These are phyloP conservation scores for Xylaria telfairii DNA, from an alignment of 495 filamentous ascomycete genomes.

Conservation along the genomic window DNA sequence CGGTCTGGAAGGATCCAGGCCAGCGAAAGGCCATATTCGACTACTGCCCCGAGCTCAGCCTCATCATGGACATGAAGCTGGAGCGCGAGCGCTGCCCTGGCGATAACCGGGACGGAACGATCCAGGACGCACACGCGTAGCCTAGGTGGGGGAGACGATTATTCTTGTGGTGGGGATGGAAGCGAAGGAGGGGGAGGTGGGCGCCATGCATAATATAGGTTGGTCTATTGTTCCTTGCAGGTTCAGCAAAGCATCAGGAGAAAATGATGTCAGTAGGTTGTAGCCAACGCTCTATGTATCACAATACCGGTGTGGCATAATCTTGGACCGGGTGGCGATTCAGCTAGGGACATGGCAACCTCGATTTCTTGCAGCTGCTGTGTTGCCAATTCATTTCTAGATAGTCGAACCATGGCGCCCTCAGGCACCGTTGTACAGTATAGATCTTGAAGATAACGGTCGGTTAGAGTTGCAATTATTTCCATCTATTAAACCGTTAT, in stretches of 20 bases:
- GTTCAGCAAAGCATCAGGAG: neutral
- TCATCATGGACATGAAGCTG: conserved; percentile 41
- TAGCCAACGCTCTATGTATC: neutral
- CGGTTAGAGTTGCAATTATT: neutral
- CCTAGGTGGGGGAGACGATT: neutral
- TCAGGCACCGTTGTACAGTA: neutral
- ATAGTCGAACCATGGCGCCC: no score
- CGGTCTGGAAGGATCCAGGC: conserved; percentile 48
- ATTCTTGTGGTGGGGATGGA: neutral
- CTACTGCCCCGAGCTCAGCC: conserved; percentile 58
- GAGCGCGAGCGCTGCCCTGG: conserved; percentile 51
- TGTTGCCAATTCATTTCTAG: conserved; percentile 5
- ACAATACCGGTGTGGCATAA: neutral
- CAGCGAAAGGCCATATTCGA: conserved; percentile 50
- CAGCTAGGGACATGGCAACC: neutral
- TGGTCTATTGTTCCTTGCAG: conserved; percentile 30
- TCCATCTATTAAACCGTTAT: neutral
- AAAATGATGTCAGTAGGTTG: conserved; percentile 7
- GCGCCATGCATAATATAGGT: conserved; percentile 30
- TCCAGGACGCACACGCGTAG: conserved; percentile 17
- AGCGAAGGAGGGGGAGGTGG: conserved; percentile 1
- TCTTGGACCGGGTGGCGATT: neutral
- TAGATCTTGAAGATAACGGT: neutral
- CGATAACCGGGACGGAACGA: conserved; percentile 33
- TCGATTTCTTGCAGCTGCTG: neutral